phyloP scores from a whole-genome alignment of 768 basidiomycete species.

The Megacollybia marginata region DNA sequence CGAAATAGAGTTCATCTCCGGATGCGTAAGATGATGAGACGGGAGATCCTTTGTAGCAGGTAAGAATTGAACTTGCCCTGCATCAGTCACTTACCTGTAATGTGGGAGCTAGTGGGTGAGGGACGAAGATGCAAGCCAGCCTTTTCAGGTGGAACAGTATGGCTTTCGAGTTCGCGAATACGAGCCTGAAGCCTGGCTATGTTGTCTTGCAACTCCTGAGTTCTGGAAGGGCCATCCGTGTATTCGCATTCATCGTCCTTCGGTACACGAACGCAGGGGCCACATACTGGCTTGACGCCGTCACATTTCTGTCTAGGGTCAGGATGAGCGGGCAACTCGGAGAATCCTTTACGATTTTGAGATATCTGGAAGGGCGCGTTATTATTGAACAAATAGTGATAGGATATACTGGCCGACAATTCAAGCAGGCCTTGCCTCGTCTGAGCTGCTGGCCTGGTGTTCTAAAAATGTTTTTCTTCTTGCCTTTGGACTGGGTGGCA shows the following conservation, averaged over 20 bases:
- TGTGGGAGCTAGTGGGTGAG: too few species aligned
- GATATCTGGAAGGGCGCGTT: background rate
- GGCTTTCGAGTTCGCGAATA: background rate
- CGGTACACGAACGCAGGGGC: background rate
- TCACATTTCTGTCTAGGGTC: background rate
- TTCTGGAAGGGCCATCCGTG: background rate
- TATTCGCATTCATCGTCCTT: conserved; percentile 1
- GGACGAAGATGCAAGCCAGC: too few species aligned
- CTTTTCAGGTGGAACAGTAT: too few species aligned
- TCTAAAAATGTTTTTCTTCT: background rate
- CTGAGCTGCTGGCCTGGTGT: background rate
- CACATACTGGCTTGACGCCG: conserved; percentile 1
- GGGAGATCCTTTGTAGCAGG: too few species aligned
- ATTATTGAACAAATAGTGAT: background rate
- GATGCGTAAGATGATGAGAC: too few species aligned
- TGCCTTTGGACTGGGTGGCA: background rate
- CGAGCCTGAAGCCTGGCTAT: conserved; percentile 1
- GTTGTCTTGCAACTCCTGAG: background rate
- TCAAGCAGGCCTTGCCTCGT: background rate
- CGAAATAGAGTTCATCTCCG: too few species aligned
- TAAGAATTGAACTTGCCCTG: too few species aligned
- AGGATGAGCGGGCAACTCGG: background rate
- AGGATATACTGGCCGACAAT: background rate
- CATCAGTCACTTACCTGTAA: too few species aligned
- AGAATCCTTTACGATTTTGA: background rate